These are phyloP conservation scores for Ophidiomyces ophidiicola DNA, from an alignment of 2,329 filamentous ascomycete species.

Conservation along the genomic window DNA sequence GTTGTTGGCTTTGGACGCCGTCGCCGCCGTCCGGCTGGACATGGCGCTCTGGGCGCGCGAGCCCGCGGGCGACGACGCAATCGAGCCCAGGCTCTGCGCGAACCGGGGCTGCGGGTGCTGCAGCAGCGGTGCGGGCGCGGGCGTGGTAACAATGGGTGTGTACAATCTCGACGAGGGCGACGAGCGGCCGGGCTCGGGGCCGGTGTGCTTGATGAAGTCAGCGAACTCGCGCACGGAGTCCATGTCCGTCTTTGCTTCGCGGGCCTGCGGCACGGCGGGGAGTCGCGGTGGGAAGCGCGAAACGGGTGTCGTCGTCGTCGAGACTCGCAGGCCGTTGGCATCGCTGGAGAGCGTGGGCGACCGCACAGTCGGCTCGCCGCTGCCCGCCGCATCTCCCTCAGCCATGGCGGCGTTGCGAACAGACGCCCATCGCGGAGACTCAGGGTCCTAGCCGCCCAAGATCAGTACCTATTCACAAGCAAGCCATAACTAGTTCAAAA, in stretches of 20 bases:
- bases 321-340: slow-evolving; percentile 5
- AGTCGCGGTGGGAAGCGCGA: not conserved
- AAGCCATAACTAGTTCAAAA: too few relatives aligned
- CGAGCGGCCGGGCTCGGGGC: slow-evolving; percentile 39
- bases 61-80: slow-evolving; percentile 12
- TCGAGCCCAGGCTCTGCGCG: not conserved
- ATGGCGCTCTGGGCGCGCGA: slow-evolving; percentile 17
- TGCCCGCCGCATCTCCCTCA: not conserved
- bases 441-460: too few relatives aligned
- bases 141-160: slow-evolving; percentile 5
- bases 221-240: slow-evolving; percentile 74
- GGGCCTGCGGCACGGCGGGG: slow-evolving; percentile 35
- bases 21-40: too few relatives aligned
- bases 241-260: slow-evolving; percentile 58
- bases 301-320: not conserved
- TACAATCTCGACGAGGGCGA: too few relatives aligned
- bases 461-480: slow-evolving; percentile 25
- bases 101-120: not conserved
- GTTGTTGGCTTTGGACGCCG: too few relatives aligned
- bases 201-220: slow-evolving; percentile 78
- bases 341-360: not conserved
- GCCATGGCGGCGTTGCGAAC: not conserved
- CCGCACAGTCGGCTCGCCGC: too few relatives aligned
- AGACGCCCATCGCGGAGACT: too few relatives aligned
- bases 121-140: too few relatives aligned